Base-by-base conservation (phyloP, 2,329 filamentous ascomycete genomes). In the Pezicula neosporulosa region DNA sequence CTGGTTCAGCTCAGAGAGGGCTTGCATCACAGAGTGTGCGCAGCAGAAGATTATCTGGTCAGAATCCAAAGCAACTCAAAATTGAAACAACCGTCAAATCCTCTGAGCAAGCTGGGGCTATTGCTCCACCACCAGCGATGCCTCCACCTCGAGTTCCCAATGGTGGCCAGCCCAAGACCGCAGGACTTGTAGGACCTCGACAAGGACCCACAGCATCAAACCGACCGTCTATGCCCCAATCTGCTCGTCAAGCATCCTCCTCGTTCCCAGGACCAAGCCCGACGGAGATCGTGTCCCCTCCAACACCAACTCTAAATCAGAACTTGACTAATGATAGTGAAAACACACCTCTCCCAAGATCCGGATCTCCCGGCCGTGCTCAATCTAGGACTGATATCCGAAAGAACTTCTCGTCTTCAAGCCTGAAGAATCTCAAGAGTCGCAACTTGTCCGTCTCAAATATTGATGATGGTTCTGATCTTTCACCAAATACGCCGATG, bases 21-120 rank as follows among this genome's bases (percentile, higher is more conserved):
- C 39, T 45, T 36, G 59, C 62, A 12, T 60, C 67, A 19, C 69
- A 68, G 51, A 77, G 83, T 38, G 88, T 95, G 47, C 81, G 89
- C 48, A 89, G 80, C 60, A 81, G 92, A 54, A 82, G 92, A 55
- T 72, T 96, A 30, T 96, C 92, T 3, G 89, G 87, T 7, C 86
- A 90, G 60, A 90, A 89, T 61, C 74, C 81, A 13, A 92, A 89
- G 66, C 88, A 92, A 63, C 75, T 97, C 47, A 96, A 91, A 71
- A 97, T 97, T 50, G 90, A 97, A 68, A 97, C 91, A 3, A 50
- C 60, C n/a, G 44, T 53, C 9, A 62, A 52, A 43, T 39, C 55
- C 16, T 43, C 47, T 24, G 55, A 47, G n/a, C 51, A 52, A 46
- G 36, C 38, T 44, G 52, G 50, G 24, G 57, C 56, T 19, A 49